Evolutionary conservation across 2,329 filamentous ascomycete genomes (phyloP).

Genomic region (Phialophora tarda): DNA sequence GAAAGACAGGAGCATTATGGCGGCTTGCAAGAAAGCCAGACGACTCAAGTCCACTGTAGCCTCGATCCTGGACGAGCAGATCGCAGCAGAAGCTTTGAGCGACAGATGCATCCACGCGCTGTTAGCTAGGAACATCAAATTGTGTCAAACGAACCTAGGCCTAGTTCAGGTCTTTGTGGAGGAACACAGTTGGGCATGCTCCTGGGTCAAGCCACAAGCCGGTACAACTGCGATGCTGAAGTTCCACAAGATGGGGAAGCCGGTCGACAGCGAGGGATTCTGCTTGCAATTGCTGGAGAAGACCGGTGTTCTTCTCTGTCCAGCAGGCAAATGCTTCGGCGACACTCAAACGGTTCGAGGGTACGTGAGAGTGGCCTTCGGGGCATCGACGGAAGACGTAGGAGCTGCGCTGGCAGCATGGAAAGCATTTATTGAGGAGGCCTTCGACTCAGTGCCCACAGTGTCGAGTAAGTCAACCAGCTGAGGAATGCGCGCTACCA

Average conservation of each 20-base stretch:
- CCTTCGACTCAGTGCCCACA: conserved; percentile 57
- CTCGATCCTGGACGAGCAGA: conserved; percentile 77
- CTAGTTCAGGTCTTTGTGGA: conserved; percentile 72
- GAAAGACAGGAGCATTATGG: conserved; percentile 65
- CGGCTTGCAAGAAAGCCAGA: conserved; percentile 66
- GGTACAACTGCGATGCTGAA: conserved; percentile 80
- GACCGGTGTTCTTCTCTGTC: conserved; percentile 75
- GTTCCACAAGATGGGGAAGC: conserved; percentile 65
- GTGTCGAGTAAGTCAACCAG: conserved; percentile 17
- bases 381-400: conserved; percentile 72
- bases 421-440: conserved; percentile 61
- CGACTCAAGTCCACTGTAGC: conserved; percentile 89
- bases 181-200: conserved; percentile 66
- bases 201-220: conserved; percentile 75
- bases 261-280: conserved; percentile 74
- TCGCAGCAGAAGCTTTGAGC: conserved; percentile 76
- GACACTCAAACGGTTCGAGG: conserved; percentile 69
- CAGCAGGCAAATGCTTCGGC: conserved; percentile 76
- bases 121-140: conserved; percentile 66
- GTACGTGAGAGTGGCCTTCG: conserved; percentile 78
- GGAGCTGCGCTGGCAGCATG: conserved; percentile 66
- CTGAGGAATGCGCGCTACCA: not conserved
- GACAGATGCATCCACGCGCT: conserved; percentile 67
- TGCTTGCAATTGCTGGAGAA: conserved; percentile 71
- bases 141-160: conserved; percentile 71